Evolutionary conservation across 805 yeast species (phyloP), one percentile per base, ranked within the genome.

Genomic region (Yarrowia deformans): DNA sequence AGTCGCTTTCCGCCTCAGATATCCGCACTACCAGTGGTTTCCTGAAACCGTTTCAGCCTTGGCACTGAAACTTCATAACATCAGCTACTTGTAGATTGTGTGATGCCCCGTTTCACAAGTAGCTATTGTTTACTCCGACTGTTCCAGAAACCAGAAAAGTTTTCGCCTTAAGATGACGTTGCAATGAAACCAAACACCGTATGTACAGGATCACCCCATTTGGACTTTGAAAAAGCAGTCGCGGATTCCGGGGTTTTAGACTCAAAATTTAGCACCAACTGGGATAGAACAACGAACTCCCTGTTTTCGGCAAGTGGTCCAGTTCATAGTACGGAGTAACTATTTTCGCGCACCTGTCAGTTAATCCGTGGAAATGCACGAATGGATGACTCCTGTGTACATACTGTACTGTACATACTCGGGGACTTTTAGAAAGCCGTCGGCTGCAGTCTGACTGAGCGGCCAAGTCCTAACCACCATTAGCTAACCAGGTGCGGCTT

Each of bases 221-320:
- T 54, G 19, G 34, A 13, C 37, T 37, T 35, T 18, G 6, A 54
- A 54, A 54, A 37, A n/a, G 32, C 56, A 40, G 40, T 29, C 40
- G 29, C 8, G 8, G 45, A 13, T 10, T 14, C 9, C 5, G 18
- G 7, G 23, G 19, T 16, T 8, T 54, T 37, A 19, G n/a, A 14
- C 60, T 54, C 60, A 37, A 54, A 34, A 54, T 54, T 54, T 54
- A 12, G 29, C 10, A 18, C 19, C 8, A 35, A 18, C n/a, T 52
- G 2, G 3, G 18, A 12, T n/a, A 3, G 42, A 37, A 54, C 60
- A 54, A 54, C 12, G 60, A 35, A 52, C 14, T 2, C 55, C 39
- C 23, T 34, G 52, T 7, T 50, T 50, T 18, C 43, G 45, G 34
- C 32, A 3, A 35, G 18, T n/a, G n/a, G 9, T 10, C 37, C 54